Evolutionary conservation across 768 basidiomycete genomes (phyloP).

Genomic region (Collybia sp.): DNA sequence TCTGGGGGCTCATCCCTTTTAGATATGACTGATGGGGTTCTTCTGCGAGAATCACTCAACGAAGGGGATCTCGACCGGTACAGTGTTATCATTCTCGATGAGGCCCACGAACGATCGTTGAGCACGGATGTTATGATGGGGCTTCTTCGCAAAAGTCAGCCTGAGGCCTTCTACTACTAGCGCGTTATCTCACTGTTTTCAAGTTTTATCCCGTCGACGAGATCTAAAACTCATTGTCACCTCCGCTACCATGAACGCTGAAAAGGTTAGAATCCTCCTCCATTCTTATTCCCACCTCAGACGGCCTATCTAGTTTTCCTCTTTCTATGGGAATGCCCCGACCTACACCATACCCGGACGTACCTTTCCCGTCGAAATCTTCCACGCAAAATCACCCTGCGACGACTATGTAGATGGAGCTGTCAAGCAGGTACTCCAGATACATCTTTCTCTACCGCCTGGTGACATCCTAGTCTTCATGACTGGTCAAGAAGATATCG

Average conservation of each 20-base stretch:
- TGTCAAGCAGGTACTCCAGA: conserved; percentile 96
- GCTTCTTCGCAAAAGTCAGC: conserved; percentile 83
- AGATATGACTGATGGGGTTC: conserved; percentile 98
- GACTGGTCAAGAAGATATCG: conserved; percentile 99
- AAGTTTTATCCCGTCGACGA: conserved; percentile 82
- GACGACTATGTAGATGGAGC: conserved; percentile 99
- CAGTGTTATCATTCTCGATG: conserved; percentile 96
- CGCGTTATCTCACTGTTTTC: not conserved
- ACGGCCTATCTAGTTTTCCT: conserved; percentile 66
- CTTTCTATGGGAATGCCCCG: conserved; percentile 93
- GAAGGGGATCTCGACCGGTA: conserved; percentile 98
- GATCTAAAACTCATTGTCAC: conserved; percentile 97
- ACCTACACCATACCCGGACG: conserved; percentile 88
- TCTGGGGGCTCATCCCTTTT: not conserved
- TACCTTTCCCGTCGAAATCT: conserved; percentile 97
- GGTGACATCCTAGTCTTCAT: conserved; percentile 98
- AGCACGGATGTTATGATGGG: conserved; percentile 99
- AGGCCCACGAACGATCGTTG: conserved; percentile 95
- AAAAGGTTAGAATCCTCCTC: conserved; percentile 59
- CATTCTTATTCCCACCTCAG: not conserved
- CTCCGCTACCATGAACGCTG: conserved; percentile 99
- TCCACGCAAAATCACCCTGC: conserved; percentile 95
- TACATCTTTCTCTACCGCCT: conserved; percentile 87
- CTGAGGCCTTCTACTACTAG: not conserved
- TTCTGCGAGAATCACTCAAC: conserved; percentile 96